These are phyloP conservation scores for Bruguiera parviflora DNA, from an alignment of 345 rosid genomes.

Conservation along the genomic window DNA sequence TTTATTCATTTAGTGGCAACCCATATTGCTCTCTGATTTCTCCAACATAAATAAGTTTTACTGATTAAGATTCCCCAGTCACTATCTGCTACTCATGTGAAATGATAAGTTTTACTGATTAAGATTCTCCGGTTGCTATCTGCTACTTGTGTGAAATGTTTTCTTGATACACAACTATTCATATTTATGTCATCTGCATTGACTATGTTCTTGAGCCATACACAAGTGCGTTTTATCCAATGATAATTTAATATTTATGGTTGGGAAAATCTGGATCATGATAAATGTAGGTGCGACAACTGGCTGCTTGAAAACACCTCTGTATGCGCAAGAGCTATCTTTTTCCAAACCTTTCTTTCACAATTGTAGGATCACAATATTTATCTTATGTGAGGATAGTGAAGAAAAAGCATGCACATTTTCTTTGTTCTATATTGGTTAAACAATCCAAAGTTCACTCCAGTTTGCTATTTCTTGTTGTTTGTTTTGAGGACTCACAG, in stretches of 20 bases:
- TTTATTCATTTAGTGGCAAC: not conserved
- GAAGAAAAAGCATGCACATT: not conserved
- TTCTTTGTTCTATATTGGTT: not conserved
- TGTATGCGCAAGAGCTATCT: not conserved
- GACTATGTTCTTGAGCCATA: too few relatives aligned
- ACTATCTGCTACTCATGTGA: not conserved
- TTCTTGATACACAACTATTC: not conserved
- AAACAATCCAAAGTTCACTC: not conserved
- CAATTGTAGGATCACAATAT: not conserved
- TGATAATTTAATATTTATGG: too few relatives aligned
- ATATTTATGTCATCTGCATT: not conserved
- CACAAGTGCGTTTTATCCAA: not conserved
- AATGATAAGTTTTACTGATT: not conserved
- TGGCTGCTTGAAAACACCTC: not conserved
- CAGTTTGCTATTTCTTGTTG: not conserved
- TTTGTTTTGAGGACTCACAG: constrained; percentile 19
- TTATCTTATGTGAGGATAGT: not conserved
- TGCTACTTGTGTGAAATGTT: not conserved
- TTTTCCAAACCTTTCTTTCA: not conserved
- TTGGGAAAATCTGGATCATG: too few relatives aligned
- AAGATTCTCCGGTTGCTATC: not conserved
- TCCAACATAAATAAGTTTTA: not conserved
- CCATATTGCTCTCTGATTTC: not conserved
- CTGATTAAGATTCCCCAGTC: not conserved
- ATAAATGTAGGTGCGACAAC: not conserved